Conservation (phyloP, 768 basidiomycete genomes). For the Stropharia rugosoannulata region DNA sequence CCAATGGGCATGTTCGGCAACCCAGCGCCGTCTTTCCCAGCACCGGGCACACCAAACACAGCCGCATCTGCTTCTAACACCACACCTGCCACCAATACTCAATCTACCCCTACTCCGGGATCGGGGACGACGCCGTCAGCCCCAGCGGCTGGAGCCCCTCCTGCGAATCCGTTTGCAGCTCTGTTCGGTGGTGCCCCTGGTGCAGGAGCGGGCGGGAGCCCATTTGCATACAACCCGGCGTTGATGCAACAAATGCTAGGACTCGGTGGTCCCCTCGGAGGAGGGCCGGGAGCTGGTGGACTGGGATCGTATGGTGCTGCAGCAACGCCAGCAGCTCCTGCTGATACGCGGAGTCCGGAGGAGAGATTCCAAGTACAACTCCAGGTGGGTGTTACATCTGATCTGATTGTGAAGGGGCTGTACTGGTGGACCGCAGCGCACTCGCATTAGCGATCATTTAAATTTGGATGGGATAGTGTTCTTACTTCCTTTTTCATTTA, state of each 20-base stretch:
- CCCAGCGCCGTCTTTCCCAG: conserved; percentile 43
- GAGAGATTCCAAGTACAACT: conserved; percentile 90
- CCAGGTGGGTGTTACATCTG: conserved; percentile 46
- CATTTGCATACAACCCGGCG: conserved; percentile 40
- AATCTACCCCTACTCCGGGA: conserved; percentile 5
- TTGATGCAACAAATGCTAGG: conserved; percentile 45
- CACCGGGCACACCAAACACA: conserved; percentile 47
- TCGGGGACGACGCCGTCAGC: conserved; percentile 19
- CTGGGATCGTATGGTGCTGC: conserved; percentile 23
- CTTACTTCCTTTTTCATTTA: neutral
- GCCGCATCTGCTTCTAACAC: conserved; percentile 13
- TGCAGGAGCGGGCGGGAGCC: conserved; percentile 24
- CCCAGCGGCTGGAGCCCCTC: conserved; percentile 18
- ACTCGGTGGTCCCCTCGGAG: conserved; percentile 12
- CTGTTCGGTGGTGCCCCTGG: conserved; percentile 16
- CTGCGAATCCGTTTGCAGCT: conserved; percentile 17
- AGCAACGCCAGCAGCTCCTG: conserved; percentile 43
- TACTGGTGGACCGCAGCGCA: neutral
- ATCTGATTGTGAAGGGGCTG: neutral
- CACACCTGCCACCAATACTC: conserved; percentile 12
- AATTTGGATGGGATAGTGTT: neutral
- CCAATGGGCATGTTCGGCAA: conserved; percentile 16
- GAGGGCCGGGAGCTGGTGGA: conserved; percentile 26
- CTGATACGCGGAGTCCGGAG: conserved; percentile 78
- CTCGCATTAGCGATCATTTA: no score